Percentiles rank a stretch among this genome's conserved stretches.
Evolutionary conservation across 805 yeast genomes (phyloP).

Genomic region (Kuraishia molischiana): DNA sequence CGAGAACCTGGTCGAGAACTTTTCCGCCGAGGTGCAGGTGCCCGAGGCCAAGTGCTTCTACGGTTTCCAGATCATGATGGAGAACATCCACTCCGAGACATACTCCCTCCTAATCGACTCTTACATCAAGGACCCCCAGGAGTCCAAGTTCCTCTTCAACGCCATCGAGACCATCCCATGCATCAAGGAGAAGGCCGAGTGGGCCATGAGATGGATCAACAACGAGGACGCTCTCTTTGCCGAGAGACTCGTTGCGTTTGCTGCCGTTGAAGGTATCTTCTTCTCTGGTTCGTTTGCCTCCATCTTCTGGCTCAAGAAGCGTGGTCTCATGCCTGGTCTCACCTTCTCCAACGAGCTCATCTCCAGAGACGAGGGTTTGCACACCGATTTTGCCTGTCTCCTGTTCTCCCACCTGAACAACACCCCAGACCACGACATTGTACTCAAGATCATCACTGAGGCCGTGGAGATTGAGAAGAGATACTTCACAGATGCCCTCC

Average conservation of each 20-base stretch:
- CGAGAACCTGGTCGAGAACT: conserved; percentile 94
- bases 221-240: conserved; percentile 84
- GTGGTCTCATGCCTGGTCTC: conserved; percentile 98
- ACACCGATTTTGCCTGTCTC: conserved; percentile 96
- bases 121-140: conserved; percentile 92
- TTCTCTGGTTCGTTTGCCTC: conserved; percentile 98
- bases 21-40: conserved; percentile 92
- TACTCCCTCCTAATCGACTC: conserved; percentile 92
- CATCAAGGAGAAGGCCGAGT: conserved; percentile 93
- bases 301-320: conserved; percentile 96
- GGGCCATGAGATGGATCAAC: conserved; percentile 97
- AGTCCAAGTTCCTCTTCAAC: conserved; percentile 81
- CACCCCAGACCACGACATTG: conserved; percentile 74
- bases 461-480: conserved; percentile 93
- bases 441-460: conserved; percentile 82
- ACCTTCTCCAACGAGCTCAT: conserved; percentile 96
- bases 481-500: conserved; percentile 91
- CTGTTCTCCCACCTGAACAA: conserved; percentile 86
- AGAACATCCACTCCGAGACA: conserved; percentile 96
- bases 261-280: conserved; percentile 98
- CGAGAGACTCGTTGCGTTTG: conserved; percentile 95
- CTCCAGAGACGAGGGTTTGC: conserved; percentile 98
- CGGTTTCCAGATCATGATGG: conserved; percentile 99
- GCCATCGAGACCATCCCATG: conserved; percentile 96
- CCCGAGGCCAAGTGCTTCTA: conserved; percentile 98